Percentiles rank a stretch among this genome's conserved stretches.
phyloP scores from a whole-genome alignment of 148 eudicot genomes.

The Drosera capensis region DNA sequence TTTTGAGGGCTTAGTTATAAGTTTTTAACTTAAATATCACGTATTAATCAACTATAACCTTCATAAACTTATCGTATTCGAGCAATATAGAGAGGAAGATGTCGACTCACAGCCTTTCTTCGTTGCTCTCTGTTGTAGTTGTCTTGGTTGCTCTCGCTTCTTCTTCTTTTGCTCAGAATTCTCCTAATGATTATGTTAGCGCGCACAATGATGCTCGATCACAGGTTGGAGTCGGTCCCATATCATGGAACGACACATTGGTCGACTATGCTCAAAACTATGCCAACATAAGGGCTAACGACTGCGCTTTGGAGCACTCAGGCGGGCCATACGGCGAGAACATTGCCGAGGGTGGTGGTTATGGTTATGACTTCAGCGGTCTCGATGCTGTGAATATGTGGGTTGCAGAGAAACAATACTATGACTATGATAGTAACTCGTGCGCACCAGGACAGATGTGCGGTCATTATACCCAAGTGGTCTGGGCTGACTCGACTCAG shows the following conservation, averaged over 20 bases:
- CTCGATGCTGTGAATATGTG: slow-evolving; percentile 12
- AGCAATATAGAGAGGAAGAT: too few relatives aligned
- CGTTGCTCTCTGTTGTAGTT: too few relatives aligned
- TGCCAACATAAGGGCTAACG: slow-evolving; percentile 13
- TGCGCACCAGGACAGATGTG: slow-evolving; percentile 16
- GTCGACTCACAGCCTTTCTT: too few relatives aligned
- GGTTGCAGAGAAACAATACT: slow-evolving; percentile 17
- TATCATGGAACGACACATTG: slow-evolving; percentile 17
- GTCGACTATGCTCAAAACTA: slow-evolving; percentile 20
- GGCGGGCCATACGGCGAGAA: slow-evolving; percentile 23
- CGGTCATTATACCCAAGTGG: slow-evolving; percentile 39
- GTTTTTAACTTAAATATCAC: too few relatives aligned
- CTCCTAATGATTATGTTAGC: slow-evolving; percentile 17
- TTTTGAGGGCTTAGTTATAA: too few relatives aligned
- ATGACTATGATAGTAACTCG: slow-evolving; percentile 16
- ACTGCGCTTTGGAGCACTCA: slow-evolving; percentile 20
- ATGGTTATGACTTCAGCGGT: slow-evolving; percentile 5
- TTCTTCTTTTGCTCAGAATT: slow-evolving; percentile 20
- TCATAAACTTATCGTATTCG: too few relatives aligned
- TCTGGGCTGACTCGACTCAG: slow-evolving; percentile 24
- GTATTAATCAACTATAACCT: too few relatives aligned
- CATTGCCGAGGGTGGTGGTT: slow-evolving; percentile 9
- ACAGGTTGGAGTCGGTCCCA: slow-evolving; percentile 17
- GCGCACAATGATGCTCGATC: slow-evolving; percentile 24
- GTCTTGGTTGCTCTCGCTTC: not conserved